Evolutionary conservation across 768 basidiomycete species (phyloP), one percentile per base, ranked within the genome.

Genomic region (Boletus edulis): DNA sequence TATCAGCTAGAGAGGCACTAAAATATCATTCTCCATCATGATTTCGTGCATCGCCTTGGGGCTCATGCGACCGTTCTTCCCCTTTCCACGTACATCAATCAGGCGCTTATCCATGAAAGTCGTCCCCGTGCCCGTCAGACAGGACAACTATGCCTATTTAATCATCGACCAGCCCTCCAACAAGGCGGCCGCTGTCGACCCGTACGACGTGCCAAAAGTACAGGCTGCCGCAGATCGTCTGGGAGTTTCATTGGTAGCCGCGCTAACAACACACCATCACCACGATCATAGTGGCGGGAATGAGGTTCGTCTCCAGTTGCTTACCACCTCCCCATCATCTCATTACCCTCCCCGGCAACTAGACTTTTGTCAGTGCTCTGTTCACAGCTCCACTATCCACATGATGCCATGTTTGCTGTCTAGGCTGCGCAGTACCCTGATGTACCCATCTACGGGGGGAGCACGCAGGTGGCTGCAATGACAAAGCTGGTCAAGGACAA

Each of bases 251-350:
- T 78, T 94, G 53, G 77, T 89, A 35, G 86, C 89, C 39, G 80
- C 75, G 22, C 78, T 98, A 61, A 97, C 93, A 13, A 98, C 96
- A 3, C 96, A 97, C 72, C 92, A 94, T 70, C 95, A 97, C 70
- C 64, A 78, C 59, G 95, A 98, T 74, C 94, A 94, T 69, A 87
- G 85, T 60, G 91, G 91, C 18, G 94, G 94, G 34, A 96, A 95
- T 71, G 67, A 84, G 75, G 91, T 91, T 34, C 57, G 73, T 70
- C 46, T 22, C 34, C 17, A 35, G 17, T 29, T 29, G 27, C 15
- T 17, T 13, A 2, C 34, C 34, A 3, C 29, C n/a, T 22, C 17
- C 4, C 38, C 56, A 57, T 58, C 56, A 52, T 58, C 54, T 65
- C 40, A 54, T 31, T 14, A 51, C 29, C 37, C 31, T 35, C 41